phyloP scores from a whole-genome alignment of 2,329 filamentous ascomycete genomes.

The Venturia asperata region DNA sequence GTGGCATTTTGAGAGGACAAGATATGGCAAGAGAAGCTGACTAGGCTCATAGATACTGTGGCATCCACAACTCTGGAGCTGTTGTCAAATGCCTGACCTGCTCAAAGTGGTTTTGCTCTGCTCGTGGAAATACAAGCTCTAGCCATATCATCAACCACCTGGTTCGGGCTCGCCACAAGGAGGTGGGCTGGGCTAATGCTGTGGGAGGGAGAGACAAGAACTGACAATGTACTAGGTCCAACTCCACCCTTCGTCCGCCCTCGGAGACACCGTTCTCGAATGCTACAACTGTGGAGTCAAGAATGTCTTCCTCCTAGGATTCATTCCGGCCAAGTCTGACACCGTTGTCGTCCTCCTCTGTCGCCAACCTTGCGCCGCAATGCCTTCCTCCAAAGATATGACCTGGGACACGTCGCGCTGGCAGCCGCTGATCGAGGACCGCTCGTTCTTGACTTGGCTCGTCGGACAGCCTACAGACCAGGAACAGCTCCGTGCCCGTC shows the following conservation, averaged over 20 bases:
- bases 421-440: constrained; percentile 96
- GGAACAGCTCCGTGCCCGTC: constrained; percentile 89
- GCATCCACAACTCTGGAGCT: constrained; percentile 89
- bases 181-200: constrained; percentile 41
- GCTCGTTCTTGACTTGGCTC: constrained; percentile 90
- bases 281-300: constrained; percentile 99
- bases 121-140: constrained; percentile 89
- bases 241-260: constrained; percentile 82
- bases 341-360: constrained; percentile 95
- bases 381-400: constrained; percentile 97
- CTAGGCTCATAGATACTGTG: constrained; percentile 65
- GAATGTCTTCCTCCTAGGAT: constrained; percentile 94
- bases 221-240: constrained; percentile 47
- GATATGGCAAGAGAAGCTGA: constrained; percentile 8
- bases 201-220: not conserved
- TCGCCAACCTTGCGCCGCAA: constrained; percentile 90
- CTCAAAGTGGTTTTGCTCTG: constrained; percentile 99
- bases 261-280: constrained; percentile 93
- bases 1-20: constrained; percentile 33
- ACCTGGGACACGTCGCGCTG: constrained; percentile 98
- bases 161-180: constrained; percentile 94
- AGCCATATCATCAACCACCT: constrained; percentile 98
- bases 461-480: constrained; percentile 83
- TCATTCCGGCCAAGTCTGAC: constrained; percentile 97
- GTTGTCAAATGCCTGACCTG: constrained; percentile 95